Percentiles rank a stretch among this genome's conserved stretches.
phyloP scores from a whole-genome alignment of 2,329 filamentous ascomycete species.

The Hypocreales sp. region DNA sequence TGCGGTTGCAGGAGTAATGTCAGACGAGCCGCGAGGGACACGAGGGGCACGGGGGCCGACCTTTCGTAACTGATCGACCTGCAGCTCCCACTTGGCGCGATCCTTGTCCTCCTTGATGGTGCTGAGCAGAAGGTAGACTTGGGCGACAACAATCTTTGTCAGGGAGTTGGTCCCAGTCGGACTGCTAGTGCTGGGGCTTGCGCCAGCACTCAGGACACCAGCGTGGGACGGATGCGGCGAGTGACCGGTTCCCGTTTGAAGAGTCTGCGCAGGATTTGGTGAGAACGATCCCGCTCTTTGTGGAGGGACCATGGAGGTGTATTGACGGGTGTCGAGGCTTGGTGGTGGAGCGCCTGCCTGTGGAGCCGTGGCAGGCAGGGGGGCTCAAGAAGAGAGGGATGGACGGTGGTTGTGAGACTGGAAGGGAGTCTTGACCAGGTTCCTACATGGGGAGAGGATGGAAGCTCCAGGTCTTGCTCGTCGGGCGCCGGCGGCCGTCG shows the following conservation, averaged over 20 bases:
- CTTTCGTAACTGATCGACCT: conserved; percentile 84
- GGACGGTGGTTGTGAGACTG: conserved; percentile 12
- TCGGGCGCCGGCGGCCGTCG: neutral
- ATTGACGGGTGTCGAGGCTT: conserved; percentile 15
- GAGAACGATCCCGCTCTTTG: conserved; percentile 49
- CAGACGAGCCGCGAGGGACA: neutral
- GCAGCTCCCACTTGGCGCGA: conserved; percentile 79
- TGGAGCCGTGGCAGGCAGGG: conserved; percentile 17
- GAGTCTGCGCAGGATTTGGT: conserved; percentile 41
- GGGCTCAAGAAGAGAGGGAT: conserved; percentile 11
- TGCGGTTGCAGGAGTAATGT: conserved; percentile 18
- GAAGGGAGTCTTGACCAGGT: conserved; percentile 10
- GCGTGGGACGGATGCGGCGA: conserved; percentile 41
- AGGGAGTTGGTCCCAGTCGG: conserved; percentile 51
- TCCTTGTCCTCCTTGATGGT: conserved; percentile 90
- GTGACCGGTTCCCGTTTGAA: conserved; percentile 40
- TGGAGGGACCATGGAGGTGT: conserved; percentile 41
- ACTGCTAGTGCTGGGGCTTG: conserved; percentile 46
- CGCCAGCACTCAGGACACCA: conserved; percentile 41
- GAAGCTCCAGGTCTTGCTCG: conserved; percentile 2
- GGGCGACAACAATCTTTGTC: conserved; percentile 86
- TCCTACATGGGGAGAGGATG: conserved; percentile 20
- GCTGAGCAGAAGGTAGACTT: conserved; percentile 87
- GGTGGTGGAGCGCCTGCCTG: conserved; percentile 20
- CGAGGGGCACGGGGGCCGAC: conserved; percentile 31